These are phyloP conservation scores for Fragilariopsis cylindrus DNA, from an alignment of 108 stramenopile species.

Conservation along the genomic window DNA sequence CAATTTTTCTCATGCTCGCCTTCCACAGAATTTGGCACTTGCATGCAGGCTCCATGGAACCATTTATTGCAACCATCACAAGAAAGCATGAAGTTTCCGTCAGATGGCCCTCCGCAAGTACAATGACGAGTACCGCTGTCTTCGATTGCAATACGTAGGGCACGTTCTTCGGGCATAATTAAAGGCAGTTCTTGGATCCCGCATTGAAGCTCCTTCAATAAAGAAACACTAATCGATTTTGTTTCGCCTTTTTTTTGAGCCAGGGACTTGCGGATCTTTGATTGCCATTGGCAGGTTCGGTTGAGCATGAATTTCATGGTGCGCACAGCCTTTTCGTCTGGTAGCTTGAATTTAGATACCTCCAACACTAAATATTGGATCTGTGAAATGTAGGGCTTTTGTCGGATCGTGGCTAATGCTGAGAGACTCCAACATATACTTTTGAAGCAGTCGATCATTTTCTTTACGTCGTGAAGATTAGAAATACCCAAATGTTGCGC, in stretches of 20 bases:
- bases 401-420: slow-evolving; percentile 43
- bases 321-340: slow-evolving; percentile 67
- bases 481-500: slow-evolving; percentile 56
- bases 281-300: slow-evolving; percentile 55
- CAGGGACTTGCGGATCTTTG: slow-evolving; percentile 58
- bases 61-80: slow-evolving; percentile 84
- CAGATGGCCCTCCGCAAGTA: slow-evolving; percentile 76
- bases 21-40: slow-evolving; percentile 35
- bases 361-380: slow-evolving; percentile 43
- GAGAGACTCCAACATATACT: slow-evolving; percentile 67
- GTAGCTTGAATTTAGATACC: slow-evolving; percentile 47
- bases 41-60: slow-evolving; percentile 88
- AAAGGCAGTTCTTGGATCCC: slow-evolving; percentile 50
- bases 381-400: slow-evolving; percentile 56
- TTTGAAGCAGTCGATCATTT: slow-evolving; percentile 54
- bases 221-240: slow-evolving; percentile 41
- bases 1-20: slow-evolving; percentile 60
- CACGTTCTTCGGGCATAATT: slow-evolving; percentile 47
- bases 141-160: slow-evolving; percentile 55
- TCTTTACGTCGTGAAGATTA: slow-evolving; percentile 51
- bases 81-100: slow-evolving; percentile 85
- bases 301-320: slow-evolving; percentile 62
- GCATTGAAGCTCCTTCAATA: slow-evolving; percentile 46
- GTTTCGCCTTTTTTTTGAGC: slow-evolving; percentile 49
- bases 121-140: slow-evolving; percentile 68